Evolutionary conservation across 1,139 yeast species (phyloP).

Genomic region (Eremothecium gossypii): DNA sequence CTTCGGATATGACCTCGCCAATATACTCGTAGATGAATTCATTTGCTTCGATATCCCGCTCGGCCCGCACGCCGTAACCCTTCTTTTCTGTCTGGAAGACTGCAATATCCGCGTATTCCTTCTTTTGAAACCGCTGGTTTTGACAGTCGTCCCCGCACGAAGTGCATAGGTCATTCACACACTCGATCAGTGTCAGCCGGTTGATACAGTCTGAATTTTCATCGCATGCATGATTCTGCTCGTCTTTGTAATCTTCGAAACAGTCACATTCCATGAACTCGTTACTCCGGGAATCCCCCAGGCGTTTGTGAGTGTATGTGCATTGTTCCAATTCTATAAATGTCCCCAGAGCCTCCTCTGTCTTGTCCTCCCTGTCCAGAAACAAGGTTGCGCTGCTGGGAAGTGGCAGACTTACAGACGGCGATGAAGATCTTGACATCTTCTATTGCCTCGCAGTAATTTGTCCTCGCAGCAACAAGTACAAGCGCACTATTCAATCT

Average conservation of each 20-base stretch:
- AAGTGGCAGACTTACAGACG: slow-evolving; percentile 5
- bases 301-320: slow-evolving; percentile 45
- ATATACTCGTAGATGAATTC: slow-evolving; percentile 81
- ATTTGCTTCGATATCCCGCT: slow-evolving; percentile 46
- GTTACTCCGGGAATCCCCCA: slow-evolving; percentile 63
- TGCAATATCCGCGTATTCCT: slow-evolving; percentile 61
- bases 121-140: slow-evolving; percentile 78
- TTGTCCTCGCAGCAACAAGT: no score
- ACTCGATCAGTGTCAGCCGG: slow-evolving; percentile 84
- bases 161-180: slow-evolving; percentile 59
- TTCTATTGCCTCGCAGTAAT: no score
- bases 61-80: slow-evolving; percentile 84
- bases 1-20: slow-evolving; percentile 86
- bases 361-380: slow-evolving; percentile 45
- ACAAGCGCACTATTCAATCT: no score
- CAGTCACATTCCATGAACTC: slow-evolving; percentile 89
- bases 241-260: slow-evolving; percentile 30
- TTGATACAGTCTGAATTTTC: slow-evolving; percentile 86
- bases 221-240: slow-evolving; percentile 64
- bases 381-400: slow-evolving; percentile 29
- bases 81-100: slow-evolving; percentile 74
- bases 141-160: slow-evolving; percentile 72
- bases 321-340: slow-evolving; percentile 52
- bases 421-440: slow-evolving; percentile 12
- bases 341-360: slow-evolving; percentile 57